Evolutionary conservation across 1,284 basidiomycete species (phyloP).

Genomic region (Cutaneotrichosporon sp.): DNA sequence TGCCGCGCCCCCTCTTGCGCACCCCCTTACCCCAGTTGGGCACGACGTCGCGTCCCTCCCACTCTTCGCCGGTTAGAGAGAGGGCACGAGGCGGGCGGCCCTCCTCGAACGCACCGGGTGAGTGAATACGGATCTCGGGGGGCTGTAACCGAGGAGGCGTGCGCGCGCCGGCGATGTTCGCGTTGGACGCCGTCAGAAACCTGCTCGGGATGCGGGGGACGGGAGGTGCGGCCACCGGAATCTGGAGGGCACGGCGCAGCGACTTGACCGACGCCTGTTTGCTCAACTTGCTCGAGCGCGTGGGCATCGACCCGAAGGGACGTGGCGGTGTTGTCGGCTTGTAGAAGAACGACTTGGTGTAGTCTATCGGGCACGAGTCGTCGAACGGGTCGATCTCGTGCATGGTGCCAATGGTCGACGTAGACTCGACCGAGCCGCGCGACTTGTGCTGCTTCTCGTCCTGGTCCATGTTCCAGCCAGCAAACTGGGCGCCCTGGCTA

Average conservation of each 20-base stretch:
- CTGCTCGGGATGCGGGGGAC: constrained; percentile 42
- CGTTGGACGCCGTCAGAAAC: constrained; percentile 15
- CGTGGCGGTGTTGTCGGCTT: constrained; percentile 49
- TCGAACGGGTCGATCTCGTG: constrained; percentile 20
- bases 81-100: constrained; percentile 45
- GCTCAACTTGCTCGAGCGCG: constrained; percentile 4
- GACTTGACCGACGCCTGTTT: constrained; percentile 49
- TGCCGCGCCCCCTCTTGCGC: constrained; percentile 9
- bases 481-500: constrained; percentile 38
- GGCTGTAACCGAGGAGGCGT: constrained; percentile 22
- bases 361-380: constrained; percentile 38
- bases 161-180: constrained; percentile 11
- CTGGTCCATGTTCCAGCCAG: constrained; percentile 39
- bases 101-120: constrained; percentile 47
- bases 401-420: constrained; percentile 18
- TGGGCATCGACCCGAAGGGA: neutral
- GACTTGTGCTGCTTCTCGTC: constrained; percentile 10
- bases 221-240: constrained; percentile 40
- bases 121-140: constrained; percentile 46
- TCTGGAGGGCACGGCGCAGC: constrained; percentile 41
- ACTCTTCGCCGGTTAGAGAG: constrained; percentile 51
- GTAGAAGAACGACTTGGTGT: constrained; percentile 54
- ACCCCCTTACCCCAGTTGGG: constrained; percentile 22
- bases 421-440: constrained; percentile 16
- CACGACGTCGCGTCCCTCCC: constrained; percentile 34